These are phyloP conservation scores for Pterocarpus macrocarpus DNA, from an alignment of 306 rosid species.

Conservation along the genomic window DNA sequence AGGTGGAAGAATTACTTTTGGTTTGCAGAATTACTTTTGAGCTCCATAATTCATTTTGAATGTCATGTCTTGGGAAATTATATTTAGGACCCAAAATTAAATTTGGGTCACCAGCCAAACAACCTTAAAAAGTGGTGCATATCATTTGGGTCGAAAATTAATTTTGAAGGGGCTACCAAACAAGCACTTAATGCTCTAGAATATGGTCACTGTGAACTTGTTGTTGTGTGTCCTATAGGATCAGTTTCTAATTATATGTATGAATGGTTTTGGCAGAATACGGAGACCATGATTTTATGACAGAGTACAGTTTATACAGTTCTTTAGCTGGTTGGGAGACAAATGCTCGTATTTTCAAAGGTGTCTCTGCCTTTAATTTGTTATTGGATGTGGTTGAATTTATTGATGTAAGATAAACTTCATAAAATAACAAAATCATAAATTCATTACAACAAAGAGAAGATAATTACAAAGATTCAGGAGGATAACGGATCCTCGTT, in stretches of 20 bases:
- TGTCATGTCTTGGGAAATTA: background rate
- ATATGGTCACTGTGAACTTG: background rate
- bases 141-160: background rate
- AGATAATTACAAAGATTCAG: background rate
- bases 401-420: slow-evolving; percentile 22
- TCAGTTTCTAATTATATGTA: slow-evolving; percentile 1
- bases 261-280: background rate
- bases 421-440: background rate
- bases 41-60: slow-evolving; percentile 14
- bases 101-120: background rate
- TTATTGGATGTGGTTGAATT: background rate
- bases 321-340: slow-evolving; percentile 1
- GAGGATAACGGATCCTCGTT: slow-evolving; percentile 8
- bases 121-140: slow-evolving; percentile 11
- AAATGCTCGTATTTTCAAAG: slow-evolving; percentile 6
- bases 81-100: background rate
- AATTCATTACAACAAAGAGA: slow-evolving; percentile 8
- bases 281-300: slow-evolving; percentile 2
- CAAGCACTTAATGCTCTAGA: background rate
- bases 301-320: slow-evolving; percentile 14
- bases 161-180: slow-evolving; percentile 22
- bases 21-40: background rate
- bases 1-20: slow-evolving; percentile 9
- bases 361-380: background rate
- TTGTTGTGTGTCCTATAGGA: slow-evolving; percentile 7